Evolutionary conservation across 202 grass and related monocot species (phyloP).

Genomic region (Eragrostis tef): DNA sequence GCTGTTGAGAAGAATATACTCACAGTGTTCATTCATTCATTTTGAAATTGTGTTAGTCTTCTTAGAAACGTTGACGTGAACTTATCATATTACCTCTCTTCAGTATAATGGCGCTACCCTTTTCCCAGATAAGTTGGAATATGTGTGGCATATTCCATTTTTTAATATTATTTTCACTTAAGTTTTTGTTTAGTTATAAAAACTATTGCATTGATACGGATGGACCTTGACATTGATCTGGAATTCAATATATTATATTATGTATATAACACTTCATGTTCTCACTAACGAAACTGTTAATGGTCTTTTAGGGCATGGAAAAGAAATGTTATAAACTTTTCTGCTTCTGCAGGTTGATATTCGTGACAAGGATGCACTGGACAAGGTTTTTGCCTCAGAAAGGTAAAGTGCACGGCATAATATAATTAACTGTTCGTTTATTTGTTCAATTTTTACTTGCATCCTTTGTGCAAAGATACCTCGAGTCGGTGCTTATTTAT

Average conservation of each 20-base stretch:
- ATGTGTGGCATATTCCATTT: neutral
- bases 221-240: neutral
- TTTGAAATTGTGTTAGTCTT: neutral
- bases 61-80: slow-evolving; percentile 18
- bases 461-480: slow-evolving; percentile 30
- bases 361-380: slow-evolving; percentile 69
- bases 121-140: neutral
- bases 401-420: slow-evolving; percentile 59
- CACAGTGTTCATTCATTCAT: neutral
- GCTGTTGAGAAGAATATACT: neutral
- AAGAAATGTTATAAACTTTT: slow-evolving; percentile 13
- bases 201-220: neutral
- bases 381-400: slow-evolving; percentile 70
- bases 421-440: slow-evolving; percentile 26
- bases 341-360: slow-evolving; percentile 77
- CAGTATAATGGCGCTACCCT: neutral
- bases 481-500: slow-evolving; percentile 9
- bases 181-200: neutral
- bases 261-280: slow-evolving; percentile 5
- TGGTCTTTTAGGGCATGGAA: neutral
- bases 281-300: slow-evolving; percentile 25
- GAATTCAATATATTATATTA: slow-evolving; percentile 15
- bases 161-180: neutral
- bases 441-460: slow-evolving; percentile 33
- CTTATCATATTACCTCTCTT: neutral